Evolutionary conservation across 208 protist species (phyloP), one percentile per base, ranked within the genome.

Genomic region (Acanthamoeba castellanii): DNA sequence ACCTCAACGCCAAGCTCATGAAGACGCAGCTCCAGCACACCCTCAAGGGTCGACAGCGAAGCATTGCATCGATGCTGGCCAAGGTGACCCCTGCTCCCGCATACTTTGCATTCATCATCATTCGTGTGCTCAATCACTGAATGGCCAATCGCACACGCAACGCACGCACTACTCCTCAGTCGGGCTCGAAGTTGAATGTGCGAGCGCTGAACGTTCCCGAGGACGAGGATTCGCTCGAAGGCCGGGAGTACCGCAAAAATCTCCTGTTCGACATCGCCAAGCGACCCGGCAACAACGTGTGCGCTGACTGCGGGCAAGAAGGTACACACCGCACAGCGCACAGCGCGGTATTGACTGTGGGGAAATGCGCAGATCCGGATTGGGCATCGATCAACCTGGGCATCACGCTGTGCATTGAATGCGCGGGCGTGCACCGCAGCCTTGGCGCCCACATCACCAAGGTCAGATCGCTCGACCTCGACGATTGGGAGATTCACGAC

Each of bases 361-460:
- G 59, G 45, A 0, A 22, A 22, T 18, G 20, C 25, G 27, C 52
- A 93, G 89, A 93, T 57, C 96, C 97, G 25, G 34, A 94, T 4
- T 98, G 97, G 97, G 94, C 94, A 32, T 97, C 95, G 8, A 96
- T 96, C 32, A 98, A 98, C 76, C 84, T 98, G 3, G 97, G 97
- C 50, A 76, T 98, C 25, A 97, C 97, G 20, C 87, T 98, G 30
- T 98, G 97, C 70, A 98, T 98, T 30, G 92, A 95, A 37, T 98
- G 97, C 84, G 94, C 94, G 68, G 97, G 96, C 50, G 78, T 98
- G 5, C 97, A 98, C 78, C 74, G 97, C 45, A 66, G 57, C 34
- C 47, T 98, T 8, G 97, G 97, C 72, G 93, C 92, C 16, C 96
- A 97, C 57, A 92, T 98, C 14, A 93, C 95, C 45, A 97, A 97